Evolutionary conservation across 2,329 filamentous ascomycete genomes (phyloP).

Genomic region (Phyllosticta citriasiana): DNA sequence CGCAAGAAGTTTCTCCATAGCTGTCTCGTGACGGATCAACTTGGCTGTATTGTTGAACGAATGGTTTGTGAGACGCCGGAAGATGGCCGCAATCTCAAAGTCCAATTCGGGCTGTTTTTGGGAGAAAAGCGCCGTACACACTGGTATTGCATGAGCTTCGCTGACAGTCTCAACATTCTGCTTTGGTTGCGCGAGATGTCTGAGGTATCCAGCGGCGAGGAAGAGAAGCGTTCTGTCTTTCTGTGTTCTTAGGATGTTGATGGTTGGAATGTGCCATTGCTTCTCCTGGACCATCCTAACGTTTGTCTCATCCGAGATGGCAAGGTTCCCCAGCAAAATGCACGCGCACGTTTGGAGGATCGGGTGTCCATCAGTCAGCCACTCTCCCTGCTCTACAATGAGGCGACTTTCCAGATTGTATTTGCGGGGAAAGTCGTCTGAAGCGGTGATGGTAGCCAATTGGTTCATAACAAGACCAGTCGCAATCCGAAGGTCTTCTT

Average conservation of each 20-base stretch:
- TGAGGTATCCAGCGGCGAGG: constrained; percentile 26
- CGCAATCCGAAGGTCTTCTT: constrained; percentile 4
- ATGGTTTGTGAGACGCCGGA: constrained; percentile 27
- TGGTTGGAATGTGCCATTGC: constrained; percentile 21
- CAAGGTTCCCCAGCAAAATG: constrained; percentile 29
- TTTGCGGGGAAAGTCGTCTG: constrained; percentile 22
- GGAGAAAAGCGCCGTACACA: not conserved
- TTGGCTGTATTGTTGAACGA: not conserved
- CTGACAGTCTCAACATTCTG: constrained; percentile 14
- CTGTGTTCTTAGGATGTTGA: constrained; percentile 17
- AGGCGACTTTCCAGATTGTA: constrained; percentile 20
- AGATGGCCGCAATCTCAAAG: constrained; percentile 35
- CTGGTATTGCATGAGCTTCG: not conserved
- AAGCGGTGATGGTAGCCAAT: constrained; percentile 19
- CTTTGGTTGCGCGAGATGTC: constrained; percentile 27
- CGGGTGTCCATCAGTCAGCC: constrained; percentile 14
- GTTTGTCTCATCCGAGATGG: constrained; percentile 25
- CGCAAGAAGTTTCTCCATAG: not conserved
- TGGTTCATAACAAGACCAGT: constrained; percentile 7
- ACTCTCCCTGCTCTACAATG: constrained; percentile 15
- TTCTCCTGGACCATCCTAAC: constrained; percentile 26
- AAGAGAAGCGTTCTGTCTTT: constrained; percentile 24
- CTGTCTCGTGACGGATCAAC: not conserved
- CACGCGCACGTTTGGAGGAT: constrained; percentile 24
- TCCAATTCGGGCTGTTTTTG: constrained; percentile 8